Evolutionary conservation across 768 basidiomycete species (phyloP), one percentile per base, ranked within the genome.

Genomic region (Trametes gibbosa): DNA sequence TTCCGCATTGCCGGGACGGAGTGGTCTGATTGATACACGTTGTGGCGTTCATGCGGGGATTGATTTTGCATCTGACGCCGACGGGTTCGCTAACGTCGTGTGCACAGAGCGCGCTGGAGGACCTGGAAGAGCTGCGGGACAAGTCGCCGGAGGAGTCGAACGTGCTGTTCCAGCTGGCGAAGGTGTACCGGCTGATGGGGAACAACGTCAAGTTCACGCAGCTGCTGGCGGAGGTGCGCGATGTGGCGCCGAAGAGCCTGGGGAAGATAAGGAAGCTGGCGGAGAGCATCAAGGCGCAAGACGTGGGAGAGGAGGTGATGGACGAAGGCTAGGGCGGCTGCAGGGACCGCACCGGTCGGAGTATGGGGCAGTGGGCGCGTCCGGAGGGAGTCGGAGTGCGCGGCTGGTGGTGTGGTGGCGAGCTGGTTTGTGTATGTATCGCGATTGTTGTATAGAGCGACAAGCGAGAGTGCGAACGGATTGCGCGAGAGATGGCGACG

Each of bases 71-170:
- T 23, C 32, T n/a, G 35, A 35, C 50, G 50, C 45, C 8, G 23
- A 50, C 24, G 53, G 32, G 25, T 37, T 17, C 34, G 29, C 27
- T 35, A 27, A 43, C 48, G 23, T 49, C 23, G 21, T 43, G 27
- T 29, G 40, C 53, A 63, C 76, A 97, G 95, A 78, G 79, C 42
- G 95, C 96, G 19, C 81, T 93, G 43, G 72, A 81, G 60, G 92
- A 95, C 72, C 81, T 98, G 70, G 86, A 93, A 74, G 77, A 79
- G 60, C 82, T 99, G 52, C 82, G 87, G 65, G 85, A 84, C 70
- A 77, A 84, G 62, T 91, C 95, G 35, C 96, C 96, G 7, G 92
- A 95, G 69, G 97, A 99, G 77, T 89, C 95, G 53, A 98, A 98
- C 75, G 91, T 98, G 56, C 85, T 95, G 59, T 97, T 97, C 83